Conservation (phyloP, 257 asterid species). For the Penstemon newberryi region DNA sequence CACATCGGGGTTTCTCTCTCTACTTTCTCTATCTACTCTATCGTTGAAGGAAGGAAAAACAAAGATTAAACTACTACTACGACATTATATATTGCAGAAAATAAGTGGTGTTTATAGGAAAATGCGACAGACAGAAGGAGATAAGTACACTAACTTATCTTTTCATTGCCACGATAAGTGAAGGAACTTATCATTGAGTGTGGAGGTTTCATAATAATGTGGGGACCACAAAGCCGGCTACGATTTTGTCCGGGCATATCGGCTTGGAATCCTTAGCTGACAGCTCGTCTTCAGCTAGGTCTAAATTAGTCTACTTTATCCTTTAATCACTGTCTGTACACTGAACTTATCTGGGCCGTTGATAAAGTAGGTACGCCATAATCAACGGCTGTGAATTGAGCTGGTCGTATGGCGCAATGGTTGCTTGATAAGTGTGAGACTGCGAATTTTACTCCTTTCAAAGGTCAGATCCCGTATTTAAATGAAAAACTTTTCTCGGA, state of each 20-base stretch:
- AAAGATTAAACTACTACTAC: constrained; percentile 26
- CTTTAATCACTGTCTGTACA: neutral
- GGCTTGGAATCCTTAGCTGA: constrained; percentile 36
- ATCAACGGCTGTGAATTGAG: constrained; percentile 28
- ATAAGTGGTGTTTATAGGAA: no score
- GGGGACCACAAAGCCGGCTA: constrained; percentile 60
- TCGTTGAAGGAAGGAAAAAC: constrained; percentile 32
- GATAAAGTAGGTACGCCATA: neutral
- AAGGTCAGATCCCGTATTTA: constrained; percentile 2
- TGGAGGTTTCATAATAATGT: neutral
- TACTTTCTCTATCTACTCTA: constrained; percentile 56
- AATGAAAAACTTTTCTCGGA: constrained; percentile 35
- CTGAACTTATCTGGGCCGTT: constrained; percentile 19
- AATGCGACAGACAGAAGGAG: no score
- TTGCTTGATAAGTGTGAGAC: constrained; percentile 22
- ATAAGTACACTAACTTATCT: rapidly evolving
- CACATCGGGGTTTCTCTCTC: constrained; percentile 38
- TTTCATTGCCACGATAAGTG: neutral
- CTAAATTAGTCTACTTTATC: constrained; percentile 8
- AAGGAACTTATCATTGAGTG: rapidly evolving
- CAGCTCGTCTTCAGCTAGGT: constrained; percentile 35
- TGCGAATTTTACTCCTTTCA: neutral
- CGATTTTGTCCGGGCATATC: constrained; percentile 34
- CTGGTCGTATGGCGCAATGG: constrained; percentile 31
- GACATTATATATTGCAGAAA: constrained; percentile 37